Evolutionary conservation across 2,329 filamentous ascomycete species (phyloP).

Genomic region (Phyllosticta paracitricarpa): DNA sequence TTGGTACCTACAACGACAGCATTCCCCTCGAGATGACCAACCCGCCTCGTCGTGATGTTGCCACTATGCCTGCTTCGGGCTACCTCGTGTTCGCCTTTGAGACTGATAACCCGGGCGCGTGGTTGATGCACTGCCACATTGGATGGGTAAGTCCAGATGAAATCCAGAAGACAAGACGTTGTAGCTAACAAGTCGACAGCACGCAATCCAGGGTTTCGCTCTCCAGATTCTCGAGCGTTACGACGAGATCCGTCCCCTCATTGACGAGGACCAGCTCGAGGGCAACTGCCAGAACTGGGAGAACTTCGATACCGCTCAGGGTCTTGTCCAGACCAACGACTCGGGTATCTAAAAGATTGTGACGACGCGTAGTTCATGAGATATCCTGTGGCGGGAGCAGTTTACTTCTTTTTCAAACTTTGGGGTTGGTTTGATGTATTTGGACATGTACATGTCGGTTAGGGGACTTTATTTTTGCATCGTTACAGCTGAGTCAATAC

Average conservation of each 20-base stretch:
- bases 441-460: not conserved
- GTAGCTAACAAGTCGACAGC: conserved; percentile 16
- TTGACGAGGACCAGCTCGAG: conserved; percentile 2
- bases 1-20: conserved; percentile 20
- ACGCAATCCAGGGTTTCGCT: conserved; percentile 33
- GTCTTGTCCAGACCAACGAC: not conserved
- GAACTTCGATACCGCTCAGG: not conserved
- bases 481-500: not conserved
- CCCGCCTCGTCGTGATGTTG: conserved; percentile 27
- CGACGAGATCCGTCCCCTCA: conserved; percentile 15
- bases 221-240: conserved; percentile 43
- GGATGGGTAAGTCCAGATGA: not conserved
- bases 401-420: not conserved
- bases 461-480: not conserved
- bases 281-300: conserved; percentile 4
- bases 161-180: not conserved
- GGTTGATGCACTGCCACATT: conserved; percentile 12
- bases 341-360: not conserved
- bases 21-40: conserved; percentile 27
- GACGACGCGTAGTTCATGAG: not conserved
- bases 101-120: conserved; percentile 42
- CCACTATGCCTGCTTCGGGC: conserved; percentile 15
- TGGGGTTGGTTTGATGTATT: not conserved
- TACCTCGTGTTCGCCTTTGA: conserved; percentile 45
- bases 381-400: not conserved